Evolutionary conservation across 257 asterid species (phyloP).

Genomic region (Solanum sejunctum): DNA sequence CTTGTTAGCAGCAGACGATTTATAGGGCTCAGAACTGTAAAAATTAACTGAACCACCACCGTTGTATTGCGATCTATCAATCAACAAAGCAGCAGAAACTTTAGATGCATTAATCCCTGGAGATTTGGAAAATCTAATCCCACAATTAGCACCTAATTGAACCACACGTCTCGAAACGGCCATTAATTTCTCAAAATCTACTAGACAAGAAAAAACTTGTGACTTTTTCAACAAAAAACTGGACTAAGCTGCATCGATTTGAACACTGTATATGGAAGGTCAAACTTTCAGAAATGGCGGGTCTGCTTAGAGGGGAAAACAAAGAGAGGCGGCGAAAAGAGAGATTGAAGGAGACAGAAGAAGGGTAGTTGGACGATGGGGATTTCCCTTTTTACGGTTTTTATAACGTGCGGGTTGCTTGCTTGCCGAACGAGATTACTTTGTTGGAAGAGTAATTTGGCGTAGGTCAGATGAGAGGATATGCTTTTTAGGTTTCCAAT

Average conservation of each 20-base stretch:
- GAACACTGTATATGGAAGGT: neutral
- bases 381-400: neutral
- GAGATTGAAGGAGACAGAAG: neutral
- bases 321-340: neutral
- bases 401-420: neutral
- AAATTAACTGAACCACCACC: neutral
- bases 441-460: neutral
- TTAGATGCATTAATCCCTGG: neutral
- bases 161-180: neutral
- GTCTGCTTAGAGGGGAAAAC: neutral
- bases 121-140: neutral
- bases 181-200: neutral
- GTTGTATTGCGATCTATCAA: neutral
- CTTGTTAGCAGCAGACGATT: slow-evolving; percentile 7
- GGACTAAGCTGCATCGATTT: neutral
- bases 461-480: neutral
- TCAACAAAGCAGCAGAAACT: neutral
- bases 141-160: slow-evolving; percentile 1
- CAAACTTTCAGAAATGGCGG: neutral
- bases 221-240: neutral
- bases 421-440: neutral
- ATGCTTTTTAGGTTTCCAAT: neutral
- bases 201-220: neutral
- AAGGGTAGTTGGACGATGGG: neutral
- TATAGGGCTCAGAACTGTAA: slow-evolving; percentile 10